Evolutionary conservation across 208 protist genomes (phyloP), one percentile per base, ranked within the genome.

Genomic region (Herpetomonas muscarum): DNA sequence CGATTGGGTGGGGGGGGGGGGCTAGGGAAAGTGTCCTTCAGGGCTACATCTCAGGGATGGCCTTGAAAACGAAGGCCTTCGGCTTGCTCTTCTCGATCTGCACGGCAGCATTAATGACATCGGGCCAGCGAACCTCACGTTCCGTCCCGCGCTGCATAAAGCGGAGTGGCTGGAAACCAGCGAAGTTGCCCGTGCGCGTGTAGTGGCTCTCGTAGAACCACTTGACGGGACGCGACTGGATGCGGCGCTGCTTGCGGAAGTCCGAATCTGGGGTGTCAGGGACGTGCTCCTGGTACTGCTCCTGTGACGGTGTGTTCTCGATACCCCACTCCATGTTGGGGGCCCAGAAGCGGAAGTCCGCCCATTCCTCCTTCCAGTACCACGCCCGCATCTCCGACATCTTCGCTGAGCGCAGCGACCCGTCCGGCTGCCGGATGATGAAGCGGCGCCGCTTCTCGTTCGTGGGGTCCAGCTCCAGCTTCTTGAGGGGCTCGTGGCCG

Each of bases 301-400:
- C 90, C 55, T 85, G 76, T 31, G 85, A 93, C 19, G 85, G 84
- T 29, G 90, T 96, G 66, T 93, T 93, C 51, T 96, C 90, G 47
- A 94, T 81, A 41, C 90, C 90, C 87, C 90, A 96, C 67, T 94
- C 87, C 90, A 96, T 96, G 72, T 96, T 87, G 6, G 90, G 90
- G 5, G 84, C 90, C 87, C 90, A 96, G 75, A 96, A 96, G 49
- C 90, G 87, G 58, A 96, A 96, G 76, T 96, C 90, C 9, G 90
- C 90, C 90, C 90, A 96, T 70, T 96, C 86, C 70, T 96, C 90
- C 75, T 96, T 96, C 90, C 90, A 96, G 71, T 97, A 97, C 87
- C 89, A 97, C 26, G 89, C 89, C 22, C 90, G 87, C 86, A 97
- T 97, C 65, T 97, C 92, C n/a, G 89, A 96, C 89, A 94, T 97